phyloP scores from a whole-genome alignment of 768 basidiomycete genomes.

The Leucosporidium scottii region DNA sequence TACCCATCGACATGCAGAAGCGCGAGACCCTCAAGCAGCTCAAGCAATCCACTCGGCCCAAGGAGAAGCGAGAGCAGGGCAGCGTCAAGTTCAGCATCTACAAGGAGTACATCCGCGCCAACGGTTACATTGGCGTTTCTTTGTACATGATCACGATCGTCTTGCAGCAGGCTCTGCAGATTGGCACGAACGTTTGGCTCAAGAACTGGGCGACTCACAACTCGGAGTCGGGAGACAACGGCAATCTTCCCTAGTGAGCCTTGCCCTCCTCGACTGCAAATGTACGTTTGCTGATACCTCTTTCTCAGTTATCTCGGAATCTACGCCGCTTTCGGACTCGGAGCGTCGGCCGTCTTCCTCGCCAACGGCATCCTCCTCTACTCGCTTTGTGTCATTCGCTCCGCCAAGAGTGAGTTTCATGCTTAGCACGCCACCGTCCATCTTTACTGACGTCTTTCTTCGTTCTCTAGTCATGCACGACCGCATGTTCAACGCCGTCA shows the following conservation, averaged over 20 bases:
- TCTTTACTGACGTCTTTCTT: neutral
- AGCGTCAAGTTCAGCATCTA: slow-evolving; percentile 44
- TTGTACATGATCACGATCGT: slow-evolving; percentile 42
- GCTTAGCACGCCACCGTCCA: neutral
- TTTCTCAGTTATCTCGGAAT: neutral
- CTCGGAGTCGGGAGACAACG: slow-evolving; percentile 27
- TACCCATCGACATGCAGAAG: slow-evolving; percentile 36
- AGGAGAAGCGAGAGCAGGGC: slow-evolving; percentile 42
- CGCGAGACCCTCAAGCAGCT: slow-evolving; percentile 19
- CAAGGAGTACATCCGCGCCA: slow-evolving; percentile 42
- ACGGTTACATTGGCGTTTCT: slow-evolving; percentile 35
- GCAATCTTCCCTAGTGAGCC: slow-evolving; percentile 26
- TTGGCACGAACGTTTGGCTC: slow-evolving; percentile 38
- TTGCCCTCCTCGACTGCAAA: slow-evolving; percentile 7
- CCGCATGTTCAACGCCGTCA: slow-evolving; percentile 54
- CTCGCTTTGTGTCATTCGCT: slow-evolving; percentile 35
- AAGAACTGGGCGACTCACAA: slow-evolving; percentile 35
- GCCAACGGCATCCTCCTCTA: slow-evolving; percentile 36
- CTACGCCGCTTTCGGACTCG: slow-evolving; percentile 15
- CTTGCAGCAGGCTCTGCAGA: slow-evolving; percentile 41
- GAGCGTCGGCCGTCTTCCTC: slow-evolving; percentile 24
- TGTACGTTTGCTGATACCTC: neutral
- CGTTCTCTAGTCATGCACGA: slow-evolving; percentile 6
- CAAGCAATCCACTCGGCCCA: slow-evolving; percentile 34
- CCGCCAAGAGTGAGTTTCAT: slow-evolving; percentile 15